Percentiles rank a stretch among this genome's conserved stretches.
Evolutionary conservation across 202 grass and related monocot genomes (phyloP).

Genomic region (Hordeum pubiflorum): DNA sequence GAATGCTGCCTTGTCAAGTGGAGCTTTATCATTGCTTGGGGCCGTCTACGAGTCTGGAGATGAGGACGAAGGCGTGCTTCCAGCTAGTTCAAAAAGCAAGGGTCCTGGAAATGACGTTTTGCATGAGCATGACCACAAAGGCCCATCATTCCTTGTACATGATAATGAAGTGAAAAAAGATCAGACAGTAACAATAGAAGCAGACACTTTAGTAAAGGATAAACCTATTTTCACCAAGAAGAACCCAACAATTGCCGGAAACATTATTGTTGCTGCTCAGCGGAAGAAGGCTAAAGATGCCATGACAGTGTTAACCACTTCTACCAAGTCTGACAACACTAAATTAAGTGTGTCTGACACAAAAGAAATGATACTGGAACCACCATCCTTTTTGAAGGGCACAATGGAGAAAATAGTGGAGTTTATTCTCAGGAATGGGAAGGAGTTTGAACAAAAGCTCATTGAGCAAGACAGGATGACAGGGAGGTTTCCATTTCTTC

Average conservation of each 20-base stretch:
- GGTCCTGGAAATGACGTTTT: slow-evolving; percentile 3
- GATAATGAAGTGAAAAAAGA: slow-evolving; percentile 36
- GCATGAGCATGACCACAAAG: slow-evolving; percentile 23
- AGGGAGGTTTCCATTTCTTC: slow-evolving; percentile 82
- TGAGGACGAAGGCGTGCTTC: slow-evolving; percentile 47
- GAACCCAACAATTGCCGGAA: slow-evolving; percentile 36
- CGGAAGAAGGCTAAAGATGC: slow-evolving; percentile 37
- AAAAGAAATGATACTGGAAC: slow-evolving; percentile 70
- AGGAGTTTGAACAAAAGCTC: slow-evolving; percentile 80
- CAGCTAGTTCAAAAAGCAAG: not conserved
- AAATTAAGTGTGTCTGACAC: slow-evolving; percentile 38
- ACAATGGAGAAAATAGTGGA: slow-evolving; percentile 94
- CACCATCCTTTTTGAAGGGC: slow-evolving; percentile 68
- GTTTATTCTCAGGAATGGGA: slow-evolving; percentile 81
- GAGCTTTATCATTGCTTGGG: slow-evolving; percentile 87
- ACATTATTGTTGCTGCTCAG: slow-evolving; percentile 22
- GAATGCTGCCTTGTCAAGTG: slow-evolving; percentile 12
- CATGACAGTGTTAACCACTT: not conserved
- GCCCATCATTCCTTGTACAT: not conserved
- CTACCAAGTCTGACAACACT: slow-evolving; percentile 6
- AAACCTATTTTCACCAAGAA: slow-evolving; percentile 57
- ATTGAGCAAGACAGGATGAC: slow-evolving; percentile 78
- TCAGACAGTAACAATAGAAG: not conserved
- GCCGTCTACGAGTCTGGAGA: slow-evolving; percentile 70
- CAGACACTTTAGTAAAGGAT: slow-evolving; percentile 30